Evolutionary conservation across 2,329 filamentous ascomycete species (phyloP).

Genomic region (Myriangium duriaei): DNA sequence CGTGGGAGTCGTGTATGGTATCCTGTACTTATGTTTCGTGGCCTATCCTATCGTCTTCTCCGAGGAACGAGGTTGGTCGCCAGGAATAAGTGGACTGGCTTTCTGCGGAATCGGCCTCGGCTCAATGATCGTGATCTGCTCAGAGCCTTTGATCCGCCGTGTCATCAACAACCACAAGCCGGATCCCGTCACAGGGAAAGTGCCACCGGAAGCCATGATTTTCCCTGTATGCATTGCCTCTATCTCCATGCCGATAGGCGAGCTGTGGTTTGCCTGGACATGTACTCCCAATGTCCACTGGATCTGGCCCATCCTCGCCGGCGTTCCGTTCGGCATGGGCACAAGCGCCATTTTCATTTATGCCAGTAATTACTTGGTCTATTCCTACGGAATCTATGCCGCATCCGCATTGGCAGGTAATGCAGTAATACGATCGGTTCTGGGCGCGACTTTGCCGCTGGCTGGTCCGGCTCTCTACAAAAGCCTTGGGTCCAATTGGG

Average conservation of each 20-base stretch:
- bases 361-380: conserved; percentile 64
- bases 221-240: conserved; percentile 68
- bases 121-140: conserved; percentile 37
- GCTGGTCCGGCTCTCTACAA: conserved; percentile 62
- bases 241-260: conserved; percentile 60
- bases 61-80: conserved; percentile 61
- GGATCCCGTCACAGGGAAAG: conserved; percentile 62
- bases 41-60: conserved; percentile 79
- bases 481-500: conserved; percentile 61
- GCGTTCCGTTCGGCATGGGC: conserved; percentile 65
- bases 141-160: conserved; percentile 57
- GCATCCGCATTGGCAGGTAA: conserved; percentile 73
- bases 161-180: conserved; percentile 65
- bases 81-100: conserved; percentile 60
- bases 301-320: conserved; percentile 66
- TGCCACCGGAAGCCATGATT: conserved; percentile 68
- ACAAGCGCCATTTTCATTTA: conserved; percentile 76
- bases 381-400: conserved; percentile 69
- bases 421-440: conserved; percentile 55
- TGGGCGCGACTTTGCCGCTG: conserved; percentile 69
- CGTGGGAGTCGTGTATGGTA: conserved; percentile 67
- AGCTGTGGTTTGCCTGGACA: conserved; percentile 83
- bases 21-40: conserved; percentile 82
- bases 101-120: conserved; percentile 62
- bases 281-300: conserved; percentile 72